Evolutionary conservation across 202 grass and related monocot genomes (phyloP), one percentile per base, ranked within the genome.

Genomic region (Schoenoplectus tabernaemontani): DNA sequence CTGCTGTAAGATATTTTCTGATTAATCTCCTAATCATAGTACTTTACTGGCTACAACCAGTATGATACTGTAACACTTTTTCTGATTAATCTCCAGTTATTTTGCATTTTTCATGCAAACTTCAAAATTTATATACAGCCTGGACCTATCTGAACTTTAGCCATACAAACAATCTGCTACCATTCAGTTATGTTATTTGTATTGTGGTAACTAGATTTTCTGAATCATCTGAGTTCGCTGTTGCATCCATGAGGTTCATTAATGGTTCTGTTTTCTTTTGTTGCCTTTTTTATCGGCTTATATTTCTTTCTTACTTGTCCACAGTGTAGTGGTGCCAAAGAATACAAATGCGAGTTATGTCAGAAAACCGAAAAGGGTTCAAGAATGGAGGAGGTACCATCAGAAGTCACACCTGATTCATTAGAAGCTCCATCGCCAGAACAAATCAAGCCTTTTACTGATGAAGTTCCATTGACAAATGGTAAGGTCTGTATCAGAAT

Each of bases 401-500:
- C 44, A 73, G 61, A 83, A 41, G 50, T 70, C 61, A 82, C 61
- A 32, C 71, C 73, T 85, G 79, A 85, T 64, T 82, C 87, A 84
- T 82, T 63, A 56, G 81, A 88, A 44, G 2, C 36, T 62, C 57
- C 39, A 7, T 65, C 63, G 59, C 85, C 48, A 30, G 54, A 85
- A 58, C 79, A 85, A 64, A 66, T 28, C 28, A 30, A 54, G 79
- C 59, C 82, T 42, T 76, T 28, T n/a, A 60, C 46, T 74, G 69
- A 51, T 30, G 69, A 82, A 56, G 23, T 70, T 75, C 57, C 79
- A 15, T 79, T 68, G 82, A 88, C 54, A 79, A 82, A 90, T 71
- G 95, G 95, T 98, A 98, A 98, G 91, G 91, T 98, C 89, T 85
- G 91, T 95, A 89, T 92, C 87, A 78, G 38, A 32, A 80, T 50